Percentiles rank a stretch among this genome's conserved stretches.
These are phyloP conservation scores for Tillandsia leiboldiana DNA, from an alignment of 176 grass and related monocot genomes.

Conservation along the genomic window DNA sequence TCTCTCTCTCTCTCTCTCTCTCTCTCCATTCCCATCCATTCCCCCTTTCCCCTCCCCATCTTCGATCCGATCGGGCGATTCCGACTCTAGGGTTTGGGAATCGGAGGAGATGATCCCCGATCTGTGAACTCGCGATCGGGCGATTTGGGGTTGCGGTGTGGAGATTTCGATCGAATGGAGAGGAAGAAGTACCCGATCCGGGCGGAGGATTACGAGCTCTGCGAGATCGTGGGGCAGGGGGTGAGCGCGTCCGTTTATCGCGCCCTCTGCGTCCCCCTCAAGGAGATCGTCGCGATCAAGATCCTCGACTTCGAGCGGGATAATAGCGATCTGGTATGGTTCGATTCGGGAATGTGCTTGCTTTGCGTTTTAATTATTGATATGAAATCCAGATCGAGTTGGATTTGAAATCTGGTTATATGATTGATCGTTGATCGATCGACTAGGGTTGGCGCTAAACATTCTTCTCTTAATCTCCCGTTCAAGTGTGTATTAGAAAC, in stretches of 20 bases:
- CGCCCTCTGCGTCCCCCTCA: constrained; percentile 48
- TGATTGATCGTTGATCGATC: neutral
- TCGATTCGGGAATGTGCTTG: neutral
- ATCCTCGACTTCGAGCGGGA: constrained; percentile 84
- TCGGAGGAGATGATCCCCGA: too few species aligned
- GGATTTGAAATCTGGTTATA: neutral
- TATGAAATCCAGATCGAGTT: too few species aligned
- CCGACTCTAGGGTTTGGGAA: neutral
- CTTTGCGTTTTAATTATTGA: neutral
- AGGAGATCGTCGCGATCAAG: constrained; percentile 80
- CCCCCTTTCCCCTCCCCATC: neutral
- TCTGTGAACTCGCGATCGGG: too few species aligned
- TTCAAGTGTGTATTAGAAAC: too few species aligned
- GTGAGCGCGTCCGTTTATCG: constrained; percentile 81
- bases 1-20: constrained; percentile 15
- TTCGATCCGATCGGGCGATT: neutral
- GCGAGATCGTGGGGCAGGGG: constrained; percentile 79
- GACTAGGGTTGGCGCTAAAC: too few species aligned
- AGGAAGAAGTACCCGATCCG: constrained; percentile 74
- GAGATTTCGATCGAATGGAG: constrained; percentile 16
- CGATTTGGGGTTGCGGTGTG: too few species aligned
- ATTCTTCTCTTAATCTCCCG: too few species aligned
- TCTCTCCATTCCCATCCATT: constrained; percentile 8
- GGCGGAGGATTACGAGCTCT: constrained; percentile 75
- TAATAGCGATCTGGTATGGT: constrained; percentile 77